phyloP scores from a whole-genome alignment of 345 rosid species.

The Limnanthes douglasii region DNA sequence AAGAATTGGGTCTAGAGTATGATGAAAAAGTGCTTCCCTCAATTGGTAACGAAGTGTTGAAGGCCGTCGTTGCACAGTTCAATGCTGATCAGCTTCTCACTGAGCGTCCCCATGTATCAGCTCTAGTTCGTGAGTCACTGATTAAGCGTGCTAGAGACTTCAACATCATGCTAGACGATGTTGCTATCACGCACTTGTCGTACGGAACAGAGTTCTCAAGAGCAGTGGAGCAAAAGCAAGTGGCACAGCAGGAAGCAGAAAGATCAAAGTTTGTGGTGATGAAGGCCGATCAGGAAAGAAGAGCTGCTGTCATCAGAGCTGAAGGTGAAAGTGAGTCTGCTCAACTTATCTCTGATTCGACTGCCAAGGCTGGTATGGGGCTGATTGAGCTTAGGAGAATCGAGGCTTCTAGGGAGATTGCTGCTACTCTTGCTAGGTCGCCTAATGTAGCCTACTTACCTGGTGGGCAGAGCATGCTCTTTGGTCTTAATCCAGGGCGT shows the following conservation, averaged over 20 bases:
- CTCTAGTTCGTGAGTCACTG: constrained; percentile 61
- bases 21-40: constrained; percentile 97
- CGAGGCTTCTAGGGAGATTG: constrained; percentile 91
- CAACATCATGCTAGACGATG: constrained; percentile 78
- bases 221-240: constrained; percentile 98
- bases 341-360: constrained; percentile 75
- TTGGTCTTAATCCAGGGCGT: constrained; percentile 65
- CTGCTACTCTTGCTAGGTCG: constrained; percentile 72
- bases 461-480: constrained; percentile 72
- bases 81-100: constrained; percentile 99
- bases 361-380: constrained; percentile 70
- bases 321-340: constrained; percentile 99
- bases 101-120: constrained; percentile 94
- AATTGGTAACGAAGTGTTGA: constrained; percentile 93
- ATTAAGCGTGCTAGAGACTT: constrained; percentile 74
- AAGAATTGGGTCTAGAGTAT: constrained; percentile 81
- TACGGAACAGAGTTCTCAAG: constrained; percentile 86
- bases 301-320: constrained; percentile 89
- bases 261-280: constrained; percentile 86
- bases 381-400: constrained; percentile 94
- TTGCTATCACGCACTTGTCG: constrained; percentile 90
- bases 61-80: constrained; percentile 94
- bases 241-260: constrained; percentile 98
- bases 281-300: constrained; percentile 98
- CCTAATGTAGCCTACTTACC: constrained; percentile 87